phyloP scores from a whole-genome alignment of 345 rosid species.

The Reutealis trisperma region DNA sequence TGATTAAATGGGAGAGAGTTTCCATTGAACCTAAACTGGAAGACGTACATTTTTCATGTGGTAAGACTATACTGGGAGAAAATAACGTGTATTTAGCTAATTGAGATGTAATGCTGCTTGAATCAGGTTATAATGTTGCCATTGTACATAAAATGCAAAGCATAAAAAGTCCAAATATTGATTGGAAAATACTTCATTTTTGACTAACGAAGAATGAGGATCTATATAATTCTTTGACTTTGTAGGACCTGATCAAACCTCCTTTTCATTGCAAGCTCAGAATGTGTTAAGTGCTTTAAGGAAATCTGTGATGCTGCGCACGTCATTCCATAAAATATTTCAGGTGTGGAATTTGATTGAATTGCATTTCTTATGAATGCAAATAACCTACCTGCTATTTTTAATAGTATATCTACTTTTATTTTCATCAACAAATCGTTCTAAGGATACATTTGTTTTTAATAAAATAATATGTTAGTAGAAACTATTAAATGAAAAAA shows the following conservation, averaged over 20 bases:
- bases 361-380: neutral
- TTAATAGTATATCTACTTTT: neutral
- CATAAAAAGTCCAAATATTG: neutral
- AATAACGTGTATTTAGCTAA: slow-evolving; percentile 13
- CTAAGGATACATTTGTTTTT: neutral
- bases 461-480: too few species aligned
- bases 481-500: too few species aligned
- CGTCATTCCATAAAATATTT: slow-evolving; percentile 55
- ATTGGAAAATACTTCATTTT: slow-evolving; percentile 1
- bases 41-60: slow-evolving; percentile 27
- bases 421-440: neutral
- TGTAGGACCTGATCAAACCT: slow-evolving; percentile 29
- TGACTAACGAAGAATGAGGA: neutral
- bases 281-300: slow-evolving; percentile 61
- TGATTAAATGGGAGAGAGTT: slow-evolving; percentile 74
- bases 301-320: slow-evolving; percentile 66
- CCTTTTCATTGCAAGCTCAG: slow-evolving; percentile 43
- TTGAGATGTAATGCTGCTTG: slow-evolving; percentile 26
- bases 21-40: slow-evolving; percentile 54
- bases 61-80: slow-evolving; percentile 14
- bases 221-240: neutral
- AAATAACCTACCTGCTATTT: neutral
- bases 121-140: slow-evolving; percentile 23
- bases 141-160: neutral
- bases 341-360: slow-evolving; percentile 42